phyloP scores from a whole-genome alignment of 768 basidiomycete genomes.

The Naganishia vaughanmartiniae region DNA sequence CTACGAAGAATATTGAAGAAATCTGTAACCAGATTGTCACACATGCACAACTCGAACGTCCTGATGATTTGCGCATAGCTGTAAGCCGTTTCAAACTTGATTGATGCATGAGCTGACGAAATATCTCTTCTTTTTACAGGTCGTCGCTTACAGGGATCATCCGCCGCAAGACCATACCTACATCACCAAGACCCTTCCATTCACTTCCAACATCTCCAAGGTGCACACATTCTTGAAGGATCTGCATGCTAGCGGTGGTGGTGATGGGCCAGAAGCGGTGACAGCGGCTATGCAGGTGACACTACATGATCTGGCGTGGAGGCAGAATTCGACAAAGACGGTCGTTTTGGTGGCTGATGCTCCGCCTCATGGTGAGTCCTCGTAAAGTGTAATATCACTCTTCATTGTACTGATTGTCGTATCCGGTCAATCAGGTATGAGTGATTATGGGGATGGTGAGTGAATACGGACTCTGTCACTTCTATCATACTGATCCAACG shows the following conservation, averaged over 20 bases:
- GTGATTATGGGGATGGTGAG: constrained; percentile 78
- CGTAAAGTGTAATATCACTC: constrained; percentile 12
- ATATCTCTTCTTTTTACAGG: constrained; percentile 49
- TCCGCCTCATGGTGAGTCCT: constrained; percentile 73
- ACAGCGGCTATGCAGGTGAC: constrained; percentile 88
- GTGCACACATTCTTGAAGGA: constrained; percentile 34
- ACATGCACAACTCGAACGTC: constrained; percentile 81
- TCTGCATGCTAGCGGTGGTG: constrained; percentile 47
- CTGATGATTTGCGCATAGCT: constrained; percentile 81
- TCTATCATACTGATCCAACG: background rate
- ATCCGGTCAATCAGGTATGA: constrained; percentile 57
- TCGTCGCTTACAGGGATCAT: constrained; percentile 93
- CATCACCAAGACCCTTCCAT: constrained; percentile 87
- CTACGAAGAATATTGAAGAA: constrained; percentile 92
- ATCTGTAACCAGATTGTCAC: constrained; percentile 93
- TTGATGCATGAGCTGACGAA: too few relatives aligned
- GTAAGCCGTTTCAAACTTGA: constrained; percentile 36
- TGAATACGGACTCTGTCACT: background rate
- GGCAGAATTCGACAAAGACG: constrained; percentile 85
- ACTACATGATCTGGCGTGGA: constrained; percentile 80
- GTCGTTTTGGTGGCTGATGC: constrained; percentile 95
- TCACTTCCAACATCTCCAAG: constrained; percentile 80
- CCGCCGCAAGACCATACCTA: constrained; percentile 97
- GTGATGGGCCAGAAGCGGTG: constrained; percentile 92
- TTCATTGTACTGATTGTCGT: background rate